These are phyloP conservation scores for Amanita rimosa DNA, from an alignment of 768 basidiomycete genomes.

Conservation along the genomic window DNA sequence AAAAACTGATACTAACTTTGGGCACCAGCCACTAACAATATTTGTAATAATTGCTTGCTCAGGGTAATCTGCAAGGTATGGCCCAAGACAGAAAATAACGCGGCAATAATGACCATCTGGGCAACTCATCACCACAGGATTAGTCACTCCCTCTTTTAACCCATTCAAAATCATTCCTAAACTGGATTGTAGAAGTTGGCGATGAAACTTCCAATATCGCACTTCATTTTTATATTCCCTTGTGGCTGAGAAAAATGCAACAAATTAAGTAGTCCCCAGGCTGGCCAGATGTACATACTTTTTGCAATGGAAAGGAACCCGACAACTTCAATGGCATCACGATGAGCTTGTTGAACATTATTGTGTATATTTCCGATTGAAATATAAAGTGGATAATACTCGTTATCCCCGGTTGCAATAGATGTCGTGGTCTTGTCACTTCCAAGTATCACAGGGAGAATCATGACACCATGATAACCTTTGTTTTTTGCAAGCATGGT, in stretches of 20 bases:
- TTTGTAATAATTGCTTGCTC: constrained; percentile 11
- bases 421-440: too few relatives aligned
- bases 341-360: too few relatives aligned
- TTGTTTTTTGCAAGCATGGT: too few relatives aligned
- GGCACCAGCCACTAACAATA: constrained; percentile 17
- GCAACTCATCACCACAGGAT: constrained; percentile 10
- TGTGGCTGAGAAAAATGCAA: background rate
- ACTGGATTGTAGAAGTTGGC: background rate
- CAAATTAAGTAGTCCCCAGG: too few relatives aligned
- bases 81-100: constrained; percentile 12
- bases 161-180: background rate
- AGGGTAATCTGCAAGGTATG: constrained; percentile 17
- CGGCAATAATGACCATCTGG: constrained; percentile 15
- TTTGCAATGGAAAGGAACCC: too few relatives aligned
- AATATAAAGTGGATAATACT: too few relatives aligned
- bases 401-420: too few relatives aligned
- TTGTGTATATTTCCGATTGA: too few relatives aligned
- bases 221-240: background rate
- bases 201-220: background rate
- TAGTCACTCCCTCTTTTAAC: constrained; percentile 7
- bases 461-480: too few relatives aligned
- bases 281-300: too few relatives aligned
- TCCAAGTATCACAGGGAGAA: too few relatives aligned
- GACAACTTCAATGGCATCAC: too few relatives aligned
- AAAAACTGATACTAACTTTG: constrained; percentile 12